phyloP scores from a whole-genome alignment of 805 yeast genomes.

The Suhomyces emberorum region DNA sequence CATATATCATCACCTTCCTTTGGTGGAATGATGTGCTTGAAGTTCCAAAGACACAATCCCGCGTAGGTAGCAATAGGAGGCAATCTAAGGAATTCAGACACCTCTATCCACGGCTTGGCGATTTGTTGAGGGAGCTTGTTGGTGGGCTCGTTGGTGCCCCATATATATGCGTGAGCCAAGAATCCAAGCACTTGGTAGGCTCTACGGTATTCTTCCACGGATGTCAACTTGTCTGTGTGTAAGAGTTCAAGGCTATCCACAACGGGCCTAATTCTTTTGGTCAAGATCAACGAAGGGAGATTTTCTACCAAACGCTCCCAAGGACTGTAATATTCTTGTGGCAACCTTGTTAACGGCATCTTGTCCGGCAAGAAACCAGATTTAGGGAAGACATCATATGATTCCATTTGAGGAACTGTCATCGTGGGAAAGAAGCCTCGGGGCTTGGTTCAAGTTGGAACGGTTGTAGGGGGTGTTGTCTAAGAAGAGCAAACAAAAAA shows the following conservation, averaged over 20 bases:
- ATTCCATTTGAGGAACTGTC: slow-evolving; percentile 35
- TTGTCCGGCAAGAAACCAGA: slow-evolving; percentile 79
- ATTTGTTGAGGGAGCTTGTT: slow-evolving; percentile 64
- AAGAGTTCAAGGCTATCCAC: slow-evolving; percentile 65
- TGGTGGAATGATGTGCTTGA: slow-evolving; percentile 54
- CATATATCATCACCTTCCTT: slow-evolving; percentile 32
- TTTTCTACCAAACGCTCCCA: slow-evolving; percentile 74
- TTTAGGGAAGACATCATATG: slow-evolving; percentile 65
- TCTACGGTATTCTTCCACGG: slow-evolving; percentile 60
- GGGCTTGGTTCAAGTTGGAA: too few species aligned
- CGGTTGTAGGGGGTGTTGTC: neutral
- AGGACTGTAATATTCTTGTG: slow-evolving; percentile 59
- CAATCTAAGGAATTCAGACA: slow-evolving; percentile 58
- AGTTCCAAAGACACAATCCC: slow-evolving; percentile 86
- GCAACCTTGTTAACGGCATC: slow-evolving; percentile 58
- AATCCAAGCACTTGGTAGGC: slow-evolving; percentile 81
- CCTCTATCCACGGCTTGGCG: slow-evolving; percentile 65
- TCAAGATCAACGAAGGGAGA: slow-evolving; percentile 70
- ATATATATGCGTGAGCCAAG: slow-evolving; percentile 82
- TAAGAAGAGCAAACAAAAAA: neutral
- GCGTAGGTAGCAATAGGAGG: slow-evolving; percentile 92
- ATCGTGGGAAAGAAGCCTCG: too few species aligned
- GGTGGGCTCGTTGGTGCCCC: slow-evolving; percentile 68
- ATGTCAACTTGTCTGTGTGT: slow-evolving; percentile 41
- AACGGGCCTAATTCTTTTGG: slow-evolving; percentile 56